Evolutionary conservation across 495 filamentous ascomycete genomes (phyloP), one percentile per base, ranked within the genome.

Genomic region (Trichoderma parareesei): DNA sequence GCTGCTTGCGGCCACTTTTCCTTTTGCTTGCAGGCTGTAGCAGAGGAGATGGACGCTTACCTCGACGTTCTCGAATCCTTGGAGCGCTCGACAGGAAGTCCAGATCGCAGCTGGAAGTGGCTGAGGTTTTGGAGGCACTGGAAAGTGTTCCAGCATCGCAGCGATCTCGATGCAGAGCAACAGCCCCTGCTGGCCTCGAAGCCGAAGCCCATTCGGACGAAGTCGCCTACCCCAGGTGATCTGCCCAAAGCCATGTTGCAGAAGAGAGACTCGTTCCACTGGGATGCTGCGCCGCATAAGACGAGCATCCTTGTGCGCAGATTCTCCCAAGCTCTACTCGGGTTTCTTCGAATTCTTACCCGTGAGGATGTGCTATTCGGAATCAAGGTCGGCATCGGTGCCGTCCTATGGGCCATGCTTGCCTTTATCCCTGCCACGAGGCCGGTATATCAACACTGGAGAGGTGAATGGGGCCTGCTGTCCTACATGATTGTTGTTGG

Each of bases 401-500:
- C 93, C 11, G 82, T 89, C 11, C 76, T 97, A 2, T 97, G 92
- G 76, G 93, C 91, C 20, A 81, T 95, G 68, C 88, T 91, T 57
- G 87, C 94, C 7, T 98, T 96, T 71, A 78, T 97, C 63, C 84
- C 87, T 8, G 76, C 81, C 5, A 94, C 90, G 14, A 81, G 91
- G 64, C 90, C 92, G 0, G 79, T 88, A 55, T 98, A 97, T 70
- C 81, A 84, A 27, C 89, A 89, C 68, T 98, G 93, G 92, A 81
- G 93, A 69, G 94, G 93, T 1, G 94, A 98, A 81, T 98, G 94
- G 94, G 94, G 93, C 13, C 79, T 98, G 1, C 73, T 98, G 44
- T 97, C 93, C 0, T 98, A 96, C 77, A 98, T 98, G 94, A 83
- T 98, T 63, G 94, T 98, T 18, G 97, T 93, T 73, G 90, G 90